phyloP scores from a whole-genome alignment of 2,329 filamentous ascomycete species.

The Pseudocercospora fuligena region DNA sequence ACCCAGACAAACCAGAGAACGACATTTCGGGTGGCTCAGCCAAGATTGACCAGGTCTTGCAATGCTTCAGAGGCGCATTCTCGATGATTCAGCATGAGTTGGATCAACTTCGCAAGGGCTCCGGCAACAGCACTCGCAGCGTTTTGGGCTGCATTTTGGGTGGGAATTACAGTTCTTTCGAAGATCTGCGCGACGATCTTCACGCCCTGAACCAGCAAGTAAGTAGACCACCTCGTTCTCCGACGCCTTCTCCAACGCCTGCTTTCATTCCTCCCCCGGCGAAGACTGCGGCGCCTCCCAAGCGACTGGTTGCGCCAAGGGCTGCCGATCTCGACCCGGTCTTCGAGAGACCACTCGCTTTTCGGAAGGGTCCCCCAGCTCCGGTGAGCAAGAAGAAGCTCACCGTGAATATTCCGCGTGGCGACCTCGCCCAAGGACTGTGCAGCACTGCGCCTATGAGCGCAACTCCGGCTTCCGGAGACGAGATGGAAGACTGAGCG shows the following conservation, averaged over 20 bases:
- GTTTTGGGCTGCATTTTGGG: constrained; percentile 74
- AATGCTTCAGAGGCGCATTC: constrained; percentile 71
- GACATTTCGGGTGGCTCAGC: constrained; percentile 88
- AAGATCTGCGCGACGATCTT: constrained; percentile 16
- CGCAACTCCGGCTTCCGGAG: background rate
- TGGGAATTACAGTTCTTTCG: constrained; percentile 78
- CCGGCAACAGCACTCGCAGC: constrained; percentile 47
- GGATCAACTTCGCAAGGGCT: constrained; percentile 47
- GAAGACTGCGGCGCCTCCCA: background rate
- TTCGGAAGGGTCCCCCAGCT: background rate
- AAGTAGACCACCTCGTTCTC: background rate
- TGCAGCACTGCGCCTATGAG: constrained; percentile 3
- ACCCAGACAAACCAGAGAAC: constrained; percentile 83
- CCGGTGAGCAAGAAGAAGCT: background rate
- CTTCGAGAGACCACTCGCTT: background rate
- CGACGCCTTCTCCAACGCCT: background rate
- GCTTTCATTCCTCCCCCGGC: background rate
- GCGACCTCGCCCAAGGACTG: background rate
- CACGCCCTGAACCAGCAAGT: constrained; percentile 8
- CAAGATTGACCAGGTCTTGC: constrained; percentile 69
- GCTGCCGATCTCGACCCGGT: background rate
- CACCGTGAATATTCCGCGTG: background rate
- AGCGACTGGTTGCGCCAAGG: background rate
- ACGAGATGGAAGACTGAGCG: constrained; percentile 1
- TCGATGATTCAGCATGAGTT: constrained; percentile 51